Percentiles rank a stretch among this genome's conserved stretches.
Evolutionary conservation across 139 green algal genomes (phyloP).

Genomic region (Edaphochlamys debaryana): DNA sequence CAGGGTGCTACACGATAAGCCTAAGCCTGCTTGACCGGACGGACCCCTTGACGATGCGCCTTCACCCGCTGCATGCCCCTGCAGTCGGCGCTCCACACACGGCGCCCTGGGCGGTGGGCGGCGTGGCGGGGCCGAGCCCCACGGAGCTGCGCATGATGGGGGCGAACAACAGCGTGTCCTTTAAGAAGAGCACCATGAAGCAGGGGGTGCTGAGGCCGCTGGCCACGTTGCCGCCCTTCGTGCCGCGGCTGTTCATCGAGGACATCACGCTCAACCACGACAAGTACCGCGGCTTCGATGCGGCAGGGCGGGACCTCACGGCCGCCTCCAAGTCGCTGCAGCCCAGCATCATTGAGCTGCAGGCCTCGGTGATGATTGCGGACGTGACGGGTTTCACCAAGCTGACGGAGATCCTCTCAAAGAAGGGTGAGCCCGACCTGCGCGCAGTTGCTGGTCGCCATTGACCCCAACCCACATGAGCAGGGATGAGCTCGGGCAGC

Average conservation of each 20-base stretch:
- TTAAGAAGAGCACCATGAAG: conserved; percentile 44
- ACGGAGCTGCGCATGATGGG: conserved; percentile 31
- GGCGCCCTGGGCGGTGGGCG: not conserved
- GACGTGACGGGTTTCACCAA: conserved; percentile 88
- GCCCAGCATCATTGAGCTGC: conserved; percentile 62
- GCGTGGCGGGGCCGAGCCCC: conserved; percentile 6
- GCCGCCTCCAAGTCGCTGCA: conserved; percentile 43
- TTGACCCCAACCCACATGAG: too few relatives aligned
- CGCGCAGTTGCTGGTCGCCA: too few relatives aligned
- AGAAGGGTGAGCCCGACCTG: conserved; percentile 49
- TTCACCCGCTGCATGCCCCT: too few relatives aligned
- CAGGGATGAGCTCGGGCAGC: too few relatives aligned
- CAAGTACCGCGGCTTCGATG: conserved; percentile 51
- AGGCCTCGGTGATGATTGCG: conserved; percentile 77
- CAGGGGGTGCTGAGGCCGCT: conserved; percentile 43
- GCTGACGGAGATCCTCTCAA: conserved; percentile 80
- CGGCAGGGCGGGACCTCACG: conserved; percentile 29
- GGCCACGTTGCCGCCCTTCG: conserved; percentile 67
- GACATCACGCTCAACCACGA: conserved; percentile 52
- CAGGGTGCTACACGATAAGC: too few relatives aligned
- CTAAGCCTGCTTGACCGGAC: too few relatives aligned
- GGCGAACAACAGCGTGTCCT: conserved; percentile 19
- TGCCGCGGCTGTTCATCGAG: conserved; percentile 69
- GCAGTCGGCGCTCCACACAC: too few relatives aligned
- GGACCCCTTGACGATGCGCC: too few relatives aligned